phyloP scores from a whole-genome alignment of 2,329 filamentous ascomycete species.

The Botrytis byssoidea region DNA sequence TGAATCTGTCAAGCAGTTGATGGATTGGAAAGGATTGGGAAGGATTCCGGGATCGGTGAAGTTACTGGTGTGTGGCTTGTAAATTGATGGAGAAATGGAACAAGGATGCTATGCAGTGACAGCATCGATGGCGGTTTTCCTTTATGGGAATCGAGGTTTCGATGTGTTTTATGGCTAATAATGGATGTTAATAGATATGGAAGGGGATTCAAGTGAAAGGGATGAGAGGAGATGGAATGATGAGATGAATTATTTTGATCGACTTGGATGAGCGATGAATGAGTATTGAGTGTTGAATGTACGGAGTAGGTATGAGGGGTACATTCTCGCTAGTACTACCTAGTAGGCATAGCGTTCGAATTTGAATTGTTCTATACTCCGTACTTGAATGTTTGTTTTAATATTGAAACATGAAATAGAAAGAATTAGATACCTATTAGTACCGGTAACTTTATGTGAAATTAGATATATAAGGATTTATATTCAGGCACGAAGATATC shows the following conservation, averaged over 20 bases:
- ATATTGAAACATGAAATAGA: neutral
- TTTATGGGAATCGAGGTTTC: neutral
- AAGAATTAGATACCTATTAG: neutral
- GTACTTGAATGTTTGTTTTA: neutral
- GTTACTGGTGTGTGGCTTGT: conserved; percentile 4
- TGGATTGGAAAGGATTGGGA: neutral
- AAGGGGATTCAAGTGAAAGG: neutral
- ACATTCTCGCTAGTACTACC: neutral
- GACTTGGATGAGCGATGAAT: neutral
- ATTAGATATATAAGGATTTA: neutral
- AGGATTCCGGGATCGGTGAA: neutral
- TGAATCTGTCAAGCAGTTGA: neutral
- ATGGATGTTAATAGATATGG: neutral
- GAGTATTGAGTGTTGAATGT: neutral
- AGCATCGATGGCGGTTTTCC: neutral
- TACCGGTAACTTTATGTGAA: neutral
- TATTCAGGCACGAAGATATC: neutral
- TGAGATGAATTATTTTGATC: neutral
- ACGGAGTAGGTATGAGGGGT: neutral
- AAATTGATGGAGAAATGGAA: neutral
- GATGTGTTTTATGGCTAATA: neutral
- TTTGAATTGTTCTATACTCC: neutral
- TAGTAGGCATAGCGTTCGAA: neutral
- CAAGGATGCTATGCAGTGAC: neutral
- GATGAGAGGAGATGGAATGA: neutral